Base-by-base conservation (phyloP, 441 rosid genomes). In the Gossypium schwendimanii region DNA sequence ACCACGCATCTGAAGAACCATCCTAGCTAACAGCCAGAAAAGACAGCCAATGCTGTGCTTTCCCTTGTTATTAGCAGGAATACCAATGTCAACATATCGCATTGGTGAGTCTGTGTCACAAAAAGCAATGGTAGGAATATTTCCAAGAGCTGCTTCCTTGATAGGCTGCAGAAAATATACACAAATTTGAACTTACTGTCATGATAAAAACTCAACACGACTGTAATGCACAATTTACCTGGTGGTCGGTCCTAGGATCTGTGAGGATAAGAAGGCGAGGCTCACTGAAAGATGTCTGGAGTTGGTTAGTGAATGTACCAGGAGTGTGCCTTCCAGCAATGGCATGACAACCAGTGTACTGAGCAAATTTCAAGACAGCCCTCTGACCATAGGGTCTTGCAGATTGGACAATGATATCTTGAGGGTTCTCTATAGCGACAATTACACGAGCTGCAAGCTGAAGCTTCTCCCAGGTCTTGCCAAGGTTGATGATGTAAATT, bases 281-380 rank as follows among this genome's bases (percentile, higher is more conserved):
- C 81, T 89, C 97, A 20, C 87, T 92, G 85, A 91, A 91, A 0
- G 94, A 89, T 0, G 96, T 89, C 57, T 91, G 98, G 57, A 92
- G 85, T 82, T 94, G 98, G 77, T 92, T 91, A 15, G 96, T 91
- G 62, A 94, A 94, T 52, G 98, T 94, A 83, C 97, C 97, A 14
- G 98, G 98, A 52, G 98, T 94, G 79, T 94, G 98, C 79, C 98
- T 88, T 67, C 98, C 97, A 64, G 98, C 98, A 81, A 90, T 91
- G 6, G 98, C 98, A 70, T 91, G 90, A 9, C 94, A 94, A 26
- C 96, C 91, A 23, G 98, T 93, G 86, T 88, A 85, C 69, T 93
- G 96, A 0, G 98, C 97, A 77, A 93, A 91, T 82, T 91, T 91
- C 72, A 91, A 49, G 0, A 94, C 96, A 60, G 97, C 98, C 66